These are phyloP conservation scores for Didymosphaeria variabile DNA, from an alignment of 2,329 filamentous ascomycete species.

Conservation along the genomic window DNA sequence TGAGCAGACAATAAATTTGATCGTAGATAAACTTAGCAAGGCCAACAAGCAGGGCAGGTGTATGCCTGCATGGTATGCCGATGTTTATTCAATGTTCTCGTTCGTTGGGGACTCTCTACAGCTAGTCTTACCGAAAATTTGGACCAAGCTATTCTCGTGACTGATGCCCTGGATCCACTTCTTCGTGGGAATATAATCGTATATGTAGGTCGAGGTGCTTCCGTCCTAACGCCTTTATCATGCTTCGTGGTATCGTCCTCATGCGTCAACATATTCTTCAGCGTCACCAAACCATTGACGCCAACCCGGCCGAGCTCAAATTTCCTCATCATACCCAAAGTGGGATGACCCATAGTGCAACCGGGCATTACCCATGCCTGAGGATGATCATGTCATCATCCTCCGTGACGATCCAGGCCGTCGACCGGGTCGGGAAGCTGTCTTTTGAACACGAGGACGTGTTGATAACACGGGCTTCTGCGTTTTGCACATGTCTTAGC, in stretches of 20 bases:
- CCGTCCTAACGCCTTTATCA: neutral
- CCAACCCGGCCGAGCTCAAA: neutral
- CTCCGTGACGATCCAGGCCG: neutral
- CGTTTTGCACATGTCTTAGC: neutral
- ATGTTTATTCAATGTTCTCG: too few species aligned
- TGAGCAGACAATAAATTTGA: too few species aligned
- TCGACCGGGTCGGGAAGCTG: neutral
- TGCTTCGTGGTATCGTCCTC: neutral
- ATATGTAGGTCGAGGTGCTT: neutral
- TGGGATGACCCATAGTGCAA: neutral
- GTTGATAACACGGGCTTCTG: neutral
- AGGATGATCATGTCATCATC: neutral
- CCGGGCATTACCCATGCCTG: neutral
- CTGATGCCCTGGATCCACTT: too few species aligned
- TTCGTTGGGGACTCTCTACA: too few species aligned
- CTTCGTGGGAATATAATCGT: too few species aligned
- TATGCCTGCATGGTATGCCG: too few species aligned
- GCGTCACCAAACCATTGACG: neutral
- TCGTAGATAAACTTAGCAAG: too few species aligned
- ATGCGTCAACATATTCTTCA: neutral
- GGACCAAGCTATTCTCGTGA: too few species aligned
- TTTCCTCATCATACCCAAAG: neutral
- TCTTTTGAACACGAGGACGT: neutral
- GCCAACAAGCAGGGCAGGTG: too few species aligned
- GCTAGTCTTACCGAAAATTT: too few species aligned